phyloP scores from a whole-genome alignment of 352 stramenopile species.

The Phytopythium oedochilum region DNA sequence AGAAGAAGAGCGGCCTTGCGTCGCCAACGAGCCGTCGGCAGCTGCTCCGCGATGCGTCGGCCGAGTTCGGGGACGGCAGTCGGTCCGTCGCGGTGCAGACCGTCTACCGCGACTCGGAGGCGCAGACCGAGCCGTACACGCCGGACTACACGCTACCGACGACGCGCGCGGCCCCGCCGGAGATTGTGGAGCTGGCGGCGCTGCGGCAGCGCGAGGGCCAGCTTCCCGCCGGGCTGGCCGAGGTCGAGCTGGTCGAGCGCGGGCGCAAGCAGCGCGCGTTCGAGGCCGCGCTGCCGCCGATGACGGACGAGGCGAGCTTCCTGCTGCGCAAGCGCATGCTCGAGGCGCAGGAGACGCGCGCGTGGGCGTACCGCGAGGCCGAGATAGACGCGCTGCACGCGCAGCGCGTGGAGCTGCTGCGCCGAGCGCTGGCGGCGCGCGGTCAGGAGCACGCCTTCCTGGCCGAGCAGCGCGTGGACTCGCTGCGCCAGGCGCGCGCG shows the following conservation, averaged over 20 bases:
- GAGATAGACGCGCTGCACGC: conserved; percentile 87
- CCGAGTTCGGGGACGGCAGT: conserved; percentile 32
- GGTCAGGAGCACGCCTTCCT: conserved; percentile 90
- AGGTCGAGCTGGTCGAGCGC: conserved; percentile 91
- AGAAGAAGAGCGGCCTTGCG: too few species aligned
- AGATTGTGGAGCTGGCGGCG: conserved; percentile 81
- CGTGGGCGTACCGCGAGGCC: conserved; percentile 86
- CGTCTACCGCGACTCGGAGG: conserved; percentile 90
- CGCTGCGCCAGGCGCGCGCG: conserved; percentile 71
- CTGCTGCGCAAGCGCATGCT: conserved; percentile 89
- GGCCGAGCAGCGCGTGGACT: conserved; percentile 89
- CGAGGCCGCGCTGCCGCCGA: conserved; percentile 86
- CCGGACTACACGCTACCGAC: conserved; percentile 84
- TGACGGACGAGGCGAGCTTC: conserved; percentile 93
- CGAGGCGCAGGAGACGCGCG: conserved; percentile 88
- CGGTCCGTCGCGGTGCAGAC: conserved; percentile 88
- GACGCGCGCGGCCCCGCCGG: conserved; percentile 49
- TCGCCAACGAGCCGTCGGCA: conserved; percentile 21
- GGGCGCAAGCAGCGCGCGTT: conserved; percentile 84
- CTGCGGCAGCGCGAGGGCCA: conserved; percentile 56
- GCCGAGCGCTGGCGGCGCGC: conserved; percentile 80
- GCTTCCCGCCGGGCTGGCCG: conserved; percentile 74
- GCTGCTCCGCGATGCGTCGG: conserved; percentile 22
- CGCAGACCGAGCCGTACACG: conserved; percentile 92
- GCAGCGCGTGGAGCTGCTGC: conserved; percentile 71